Evolutionary conservation across 1,284 basidiomycete species (phyloP).

Genomic region (Laetiporus sulphureus): DNA sequence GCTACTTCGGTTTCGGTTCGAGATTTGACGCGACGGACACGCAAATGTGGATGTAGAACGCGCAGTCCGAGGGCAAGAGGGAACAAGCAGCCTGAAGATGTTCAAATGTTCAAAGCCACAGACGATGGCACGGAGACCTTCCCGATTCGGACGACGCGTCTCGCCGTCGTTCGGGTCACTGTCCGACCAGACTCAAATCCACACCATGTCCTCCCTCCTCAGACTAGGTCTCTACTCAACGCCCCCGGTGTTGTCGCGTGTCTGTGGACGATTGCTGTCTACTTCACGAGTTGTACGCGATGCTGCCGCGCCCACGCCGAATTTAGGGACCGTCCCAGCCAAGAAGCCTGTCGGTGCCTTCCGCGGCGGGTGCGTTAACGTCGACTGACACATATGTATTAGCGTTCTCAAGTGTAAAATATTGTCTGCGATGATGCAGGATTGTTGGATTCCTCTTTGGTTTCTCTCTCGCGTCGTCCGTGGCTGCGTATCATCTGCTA

Average conservation of each 20-base stretch:
- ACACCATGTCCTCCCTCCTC: conserved; percentile 33
- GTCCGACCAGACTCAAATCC: conserved; percentile 5
- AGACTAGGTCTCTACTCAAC: conserved; percentile 34
- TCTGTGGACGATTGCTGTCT: conserved; percentile 26
- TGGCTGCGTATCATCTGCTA: conserved; percentile 82
- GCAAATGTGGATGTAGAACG: no score
- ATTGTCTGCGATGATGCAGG: conserved; percentile 32
- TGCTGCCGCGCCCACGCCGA: conserved; percentile 36
- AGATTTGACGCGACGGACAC: no score
- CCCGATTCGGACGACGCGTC: conserved; percentile 5
- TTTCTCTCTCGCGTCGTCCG: conserved; percentile 79
- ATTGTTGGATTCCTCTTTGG: conserved; percentile 87
- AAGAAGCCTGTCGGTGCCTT: conserved; percentile 83
- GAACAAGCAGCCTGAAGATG: no score
- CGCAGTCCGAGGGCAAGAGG: not conserved
- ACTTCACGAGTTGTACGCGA: conserved; percentile 36
- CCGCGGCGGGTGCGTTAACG: conserved; percentile 67
- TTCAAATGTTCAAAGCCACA: no score
- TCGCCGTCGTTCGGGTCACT: conserved; percentile 8
- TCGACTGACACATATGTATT: not conserved
- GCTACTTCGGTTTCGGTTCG: not conserved
- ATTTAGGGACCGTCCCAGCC: conserved; percentile 47
- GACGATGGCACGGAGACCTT: no score
- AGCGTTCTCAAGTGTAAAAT: not conserved
- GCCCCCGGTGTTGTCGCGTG: conserved; percentile 10